Base-by-base conservation (phyloP, 2,329 filamentous ascomycete species). In the Ophiostoma novo-ulmi region DNA sequence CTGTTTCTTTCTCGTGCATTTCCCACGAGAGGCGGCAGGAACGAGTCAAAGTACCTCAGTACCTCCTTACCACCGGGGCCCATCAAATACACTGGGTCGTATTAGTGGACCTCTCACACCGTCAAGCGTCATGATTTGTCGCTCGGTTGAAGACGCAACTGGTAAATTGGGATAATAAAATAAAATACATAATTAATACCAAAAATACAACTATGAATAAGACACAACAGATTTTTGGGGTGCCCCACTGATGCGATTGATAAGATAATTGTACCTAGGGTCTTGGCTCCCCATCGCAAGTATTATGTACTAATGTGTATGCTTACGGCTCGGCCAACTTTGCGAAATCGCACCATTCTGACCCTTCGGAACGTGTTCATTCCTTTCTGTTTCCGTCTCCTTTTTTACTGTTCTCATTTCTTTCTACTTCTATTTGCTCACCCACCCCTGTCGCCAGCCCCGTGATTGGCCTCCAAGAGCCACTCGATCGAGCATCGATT, bases 231-330 rank as follows among this genome's bases (percentile, higher is more conserved):
- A 65, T 26, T 58, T 68, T 58, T 63, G 17, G 10, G 14, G 38
- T 11, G 67, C 26, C 52, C 71, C 72, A 73, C 73, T 71, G 74
- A 75, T 75, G 69, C 73, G 74, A 75, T 76, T 76, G 75, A 76
- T 76, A 76, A 76, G 75, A 76, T 76, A 73, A 75, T 73, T 74
- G 61, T 72, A 26, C 69, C 44, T 55, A 69, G 17, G 39, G 52
- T 65, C 69, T 65, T 68, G 64, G 63, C 70, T 41, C 31, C 39
- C n/a, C 67, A 55, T 64, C 35, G 13, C 20, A 17, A 39, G n/a
- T 26, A 17, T 31, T 61, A 11, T 11, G n/a, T 58, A 26, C 10
- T 58, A 58, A 22, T 58, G 61, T 26, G 7, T 31, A 48, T 67
- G 20, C 69, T 22, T 26, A 41, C 14, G 22, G 39, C 5, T 26